Evolutionary conservation across 305 asterid genomes (phyloP), one percentile per base, ranked within the genome.

Genomic region (Euphrasia arctica): DNA sequence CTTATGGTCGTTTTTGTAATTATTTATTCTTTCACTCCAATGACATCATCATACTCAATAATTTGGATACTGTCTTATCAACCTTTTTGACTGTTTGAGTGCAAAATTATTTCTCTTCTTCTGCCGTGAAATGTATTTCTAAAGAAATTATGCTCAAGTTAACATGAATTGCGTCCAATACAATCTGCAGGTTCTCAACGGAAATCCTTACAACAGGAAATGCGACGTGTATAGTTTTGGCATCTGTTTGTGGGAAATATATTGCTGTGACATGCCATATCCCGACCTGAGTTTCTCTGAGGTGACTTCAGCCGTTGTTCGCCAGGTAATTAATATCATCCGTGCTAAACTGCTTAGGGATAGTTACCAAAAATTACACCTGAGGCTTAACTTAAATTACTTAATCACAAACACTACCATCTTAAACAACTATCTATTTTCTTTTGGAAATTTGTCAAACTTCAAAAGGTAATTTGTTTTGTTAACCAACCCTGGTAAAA

Each of bases 141-240:
- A 9, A 39, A 39, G 10, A 39, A 39, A 39, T 39, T 39, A 39
- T 39, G 43, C 43, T 39, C 5, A 41, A 43, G 50, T 12, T 9
- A 43, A 43, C n/a, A 12, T 9, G 50, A 50, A 2, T 50, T 54
- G 36, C 49, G 4, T 48, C 42, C 31, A 41, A 49, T 49, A 48
- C 62, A 52, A 70, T 60, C 28, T 72, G 57, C 79, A 89, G 96
- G 96, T 89, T 60, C 92, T 89, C 41, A 86, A 89, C 61, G 96
- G 96, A 62, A 86, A 76, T 59, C 87, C 95, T 3, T 89, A 89
- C 58, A 86, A 89, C 10, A 79, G 92, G 67, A 89, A 86, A 62
- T 89, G 95, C 0, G 95, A 89, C 15, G 96, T 89, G 7, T 89
- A 89, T 75, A 89, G 96, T 73, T 89, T 86, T 41, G 92, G 95